phyloP scores from a whole-genome alignment of 1,139 yeast species.

The Lodderomyces parapsilosis region DNA sequence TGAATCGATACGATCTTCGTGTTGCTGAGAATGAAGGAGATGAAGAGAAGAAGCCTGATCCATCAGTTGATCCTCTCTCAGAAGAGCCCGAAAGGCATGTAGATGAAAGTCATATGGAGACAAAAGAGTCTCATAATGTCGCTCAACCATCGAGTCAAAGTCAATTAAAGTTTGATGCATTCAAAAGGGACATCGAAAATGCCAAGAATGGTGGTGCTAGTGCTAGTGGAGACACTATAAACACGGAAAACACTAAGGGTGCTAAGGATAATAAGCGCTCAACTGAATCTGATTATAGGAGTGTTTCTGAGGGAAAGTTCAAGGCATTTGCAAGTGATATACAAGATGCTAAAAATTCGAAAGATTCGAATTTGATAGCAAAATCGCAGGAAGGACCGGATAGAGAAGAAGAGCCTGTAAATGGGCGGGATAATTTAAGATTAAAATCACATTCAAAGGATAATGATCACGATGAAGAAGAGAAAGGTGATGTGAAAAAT shows the following conservation, averaged over 20 bases:
- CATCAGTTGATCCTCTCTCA: constrained; percentile 1
- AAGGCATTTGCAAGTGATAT: neutral
- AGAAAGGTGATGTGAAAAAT: too few species aligned
- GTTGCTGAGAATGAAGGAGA: neutral
- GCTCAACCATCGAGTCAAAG: neutral
- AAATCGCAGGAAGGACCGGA: neutral
- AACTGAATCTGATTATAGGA: neutral
- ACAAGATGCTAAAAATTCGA: neutral
- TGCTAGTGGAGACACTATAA: neutral
- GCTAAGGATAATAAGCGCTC: neutral
- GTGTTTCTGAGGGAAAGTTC: neutral
- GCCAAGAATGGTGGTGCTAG: neutral
- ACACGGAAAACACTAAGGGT: too few species aligned
- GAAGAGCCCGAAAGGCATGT: neutral
- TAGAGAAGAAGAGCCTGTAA: too few species aligned
- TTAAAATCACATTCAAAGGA: too few species aligned
- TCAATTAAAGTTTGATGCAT: neutral
- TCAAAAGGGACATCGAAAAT: neutral
- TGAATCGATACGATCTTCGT: neutral
- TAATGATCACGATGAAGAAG: too few species aligned
- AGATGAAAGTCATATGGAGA: neutral
- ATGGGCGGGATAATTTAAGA: too few species aligned
- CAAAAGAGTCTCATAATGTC: too few species aligned
- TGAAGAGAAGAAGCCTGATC: neutral
- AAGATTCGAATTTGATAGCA: neutral